Conservation (phyloP, 2,329 filamentous ascomycete species). For the Penicillium sp. region DNA sequence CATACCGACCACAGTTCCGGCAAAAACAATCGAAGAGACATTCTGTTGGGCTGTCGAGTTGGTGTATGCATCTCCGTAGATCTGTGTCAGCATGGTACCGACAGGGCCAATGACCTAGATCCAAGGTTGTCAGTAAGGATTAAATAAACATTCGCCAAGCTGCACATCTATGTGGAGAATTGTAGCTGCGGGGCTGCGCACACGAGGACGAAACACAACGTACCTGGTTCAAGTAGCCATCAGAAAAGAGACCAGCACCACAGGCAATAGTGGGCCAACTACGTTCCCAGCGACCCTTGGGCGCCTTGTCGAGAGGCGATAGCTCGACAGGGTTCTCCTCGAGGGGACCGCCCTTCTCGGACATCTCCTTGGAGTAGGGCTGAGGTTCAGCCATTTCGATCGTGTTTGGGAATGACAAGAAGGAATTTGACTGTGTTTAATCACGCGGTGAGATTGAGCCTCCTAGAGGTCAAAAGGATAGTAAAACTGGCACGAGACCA, state of each 20-base stretch:
- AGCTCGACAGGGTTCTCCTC: constrained; percentile 19
- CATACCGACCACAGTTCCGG: constrained; percentile 79
- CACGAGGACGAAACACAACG: constrained; percentile 19
- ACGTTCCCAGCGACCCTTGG: constrained; percentile 51
- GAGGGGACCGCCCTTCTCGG: constrained; percentile 15
- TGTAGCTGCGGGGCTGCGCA: background rate
- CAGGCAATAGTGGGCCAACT: constrained; percentile 79
- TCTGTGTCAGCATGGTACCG: constrained; percentile 66
- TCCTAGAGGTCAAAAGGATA: background rate
- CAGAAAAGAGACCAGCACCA: constrained; percentile 84
- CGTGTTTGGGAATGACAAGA: background rate
- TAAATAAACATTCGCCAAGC: background rate
- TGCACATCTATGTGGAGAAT: background rate
- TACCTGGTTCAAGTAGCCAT: constrained; percentile 89
- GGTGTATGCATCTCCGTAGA: constrained; percentile 71
- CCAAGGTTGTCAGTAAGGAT: constrained; percentile 1
- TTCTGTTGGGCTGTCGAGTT: constrained; percentile 68
- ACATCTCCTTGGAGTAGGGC: constrained; percentile 12
- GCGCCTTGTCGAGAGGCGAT: constrained; percentile 25
- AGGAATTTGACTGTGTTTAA: background rate
- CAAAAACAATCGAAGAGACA: constrained; percentile 79
- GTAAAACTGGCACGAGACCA: background rate
- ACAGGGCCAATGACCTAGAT: constrained; percentile 77
- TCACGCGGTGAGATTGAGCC: background rate
- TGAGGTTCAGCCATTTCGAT: constrained; percentile 11